Conservation (phyloP, 164 flowering plant genomes). For the Cinnamomum micranthum region DNA sequence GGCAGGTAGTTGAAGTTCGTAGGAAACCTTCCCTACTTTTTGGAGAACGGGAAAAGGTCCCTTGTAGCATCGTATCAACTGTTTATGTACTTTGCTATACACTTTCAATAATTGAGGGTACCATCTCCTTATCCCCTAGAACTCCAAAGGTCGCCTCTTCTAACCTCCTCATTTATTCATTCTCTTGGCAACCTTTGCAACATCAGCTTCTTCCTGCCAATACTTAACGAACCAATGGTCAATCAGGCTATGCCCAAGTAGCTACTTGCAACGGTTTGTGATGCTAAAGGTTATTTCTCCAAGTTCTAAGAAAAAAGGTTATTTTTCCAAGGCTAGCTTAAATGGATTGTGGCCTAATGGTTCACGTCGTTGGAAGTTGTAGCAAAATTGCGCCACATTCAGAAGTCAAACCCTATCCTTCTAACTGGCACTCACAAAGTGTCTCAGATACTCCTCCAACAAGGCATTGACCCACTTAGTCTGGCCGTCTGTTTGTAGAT, state of each 20-base stretch:
- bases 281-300: background rate
- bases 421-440: conserved; percentile 6
- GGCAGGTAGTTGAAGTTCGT: background rate
- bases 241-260: background rate
- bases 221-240: conserved; percentile 3
- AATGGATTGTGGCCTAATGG: background rate
- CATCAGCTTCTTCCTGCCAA: conserved; percentile 1
- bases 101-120: background rate
- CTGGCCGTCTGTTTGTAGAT: background rate
- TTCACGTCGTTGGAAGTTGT: background rate
- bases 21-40: conserved; percentile 3
- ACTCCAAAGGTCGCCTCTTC: background rate
- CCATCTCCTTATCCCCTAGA: background rate
- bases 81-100: background rate
- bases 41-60: background rate
- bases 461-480: background rate
- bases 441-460: background rate
- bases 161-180: background rate
- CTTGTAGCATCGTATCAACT: background rate
- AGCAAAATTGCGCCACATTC: conserved; percentile 3
- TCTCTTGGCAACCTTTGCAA: background rate
- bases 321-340: background rate
- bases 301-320: no score
- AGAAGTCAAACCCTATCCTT: background rate
- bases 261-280: background rate